Evolutionary conservation across 2,329 filamentous ascomycete genomes (phyloP).

Genomic region (Dactylellina cionopaga): DNA sequence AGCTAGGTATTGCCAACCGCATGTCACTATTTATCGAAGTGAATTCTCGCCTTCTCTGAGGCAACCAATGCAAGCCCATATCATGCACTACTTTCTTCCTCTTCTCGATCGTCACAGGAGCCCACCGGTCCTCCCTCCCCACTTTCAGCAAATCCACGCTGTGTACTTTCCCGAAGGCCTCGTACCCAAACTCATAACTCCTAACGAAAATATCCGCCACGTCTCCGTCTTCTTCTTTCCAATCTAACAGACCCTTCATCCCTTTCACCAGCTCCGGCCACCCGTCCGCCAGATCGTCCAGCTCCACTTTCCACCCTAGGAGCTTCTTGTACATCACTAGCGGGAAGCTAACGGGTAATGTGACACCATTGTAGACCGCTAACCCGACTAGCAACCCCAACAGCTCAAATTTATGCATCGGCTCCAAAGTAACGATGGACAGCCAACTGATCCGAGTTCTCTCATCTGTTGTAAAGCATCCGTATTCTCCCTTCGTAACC

Average conservation of each 20-base stretch:
- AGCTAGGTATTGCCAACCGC: no score
- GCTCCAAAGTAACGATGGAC: constrained; percentile 80
- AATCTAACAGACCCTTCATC: constrained; percentile 76
- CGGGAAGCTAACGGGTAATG: constrained; percentile 88
- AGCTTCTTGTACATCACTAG: constrained; percentile 83
- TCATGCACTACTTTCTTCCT: constrained; percentile 22
- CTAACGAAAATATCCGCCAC: constrained; percentile 84
- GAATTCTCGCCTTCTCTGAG: constrained; percentile 1
- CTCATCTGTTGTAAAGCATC: constrained; percentile 80
- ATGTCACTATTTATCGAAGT: no score
- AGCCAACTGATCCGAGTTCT: constrained; percentile 88
- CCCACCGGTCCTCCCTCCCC: constrained; percentile 47
- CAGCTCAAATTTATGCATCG: constrained; percentile 88
- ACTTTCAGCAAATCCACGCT: constrained; percentile 67
- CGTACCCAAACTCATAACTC: constrained; percentile 85
- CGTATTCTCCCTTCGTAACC: constrained; percentile 79
- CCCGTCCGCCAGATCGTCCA: constrained; percentile 83
- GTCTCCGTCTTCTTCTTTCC: constrained; percentile 77
- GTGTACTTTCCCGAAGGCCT: constrained; percentile 67
- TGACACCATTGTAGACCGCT: constrained; percentile 91
- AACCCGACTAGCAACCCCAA: constrained; percentile 87
- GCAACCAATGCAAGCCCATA: constrained; percentile 16
- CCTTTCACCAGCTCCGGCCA: constrained; percentile 85
- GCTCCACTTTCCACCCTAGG: constrained; percentile 72
- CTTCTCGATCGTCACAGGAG: constrained; percentile 39